Evolutionary conservation across 768 basidiomycete genomes (phyloP), one percentile per base, ranked within the genome.

Genomic region (Porpolomopsis calyptriformis): DNA sequence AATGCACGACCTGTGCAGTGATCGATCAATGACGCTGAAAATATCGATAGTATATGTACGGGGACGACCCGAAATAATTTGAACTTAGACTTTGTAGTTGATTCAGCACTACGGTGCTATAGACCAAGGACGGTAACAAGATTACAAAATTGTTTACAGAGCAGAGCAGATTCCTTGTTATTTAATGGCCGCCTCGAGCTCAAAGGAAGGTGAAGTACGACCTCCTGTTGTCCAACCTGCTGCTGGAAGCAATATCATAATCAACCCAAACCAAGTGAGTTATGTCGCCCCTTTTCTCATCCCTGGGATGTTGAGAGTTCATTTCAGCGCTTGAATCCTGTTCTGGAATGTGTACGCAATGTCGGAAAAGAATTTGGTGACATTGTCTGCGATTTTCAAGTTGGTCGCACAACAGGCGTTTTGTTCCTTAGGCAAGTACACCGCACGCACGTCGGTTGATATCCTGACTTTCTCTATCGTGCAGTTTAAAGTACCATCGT

Each of bases 281-380:
- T 19, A 35, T 11, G 20, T 27, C 45, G 16, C 23, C 27, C 37
- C 19, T 2, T 14, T 2, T 8, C 20, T 23, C 12, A 4, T 18
- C n/a, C 20, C 26, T 18, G 27, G 45, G 50, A 45, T 50, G n/a
- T 35, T 25, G 18, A 41, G 29, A 38, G 39, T 23, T 19, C 34
- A 37, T 19, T 7, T 35, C 55, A 96, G 85, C 73, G 89, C 48
- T 78, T 85, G 18, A 99, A 99, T 59, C 87, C 87, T 0, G 70
- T 97, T n/a, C 74, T 97, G 16, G 80, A 88, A 57, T 75, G 74
- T 53, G 85, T 98, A 44, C 77, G 82, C 50, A 88, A 89, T 64
- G 85, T 96, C 2, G 78, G 85, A 1, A 93, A 91, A 64, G 92
- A 98, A 60, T 96, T 89, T 55, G 88, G 88, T 0, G 93, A 98